Evolutionary conservation across 108 stramenopile species (phyloP), one percentile per base, ranked within the genome.

Genomic region (Conticribra weissflogii): DNA sequence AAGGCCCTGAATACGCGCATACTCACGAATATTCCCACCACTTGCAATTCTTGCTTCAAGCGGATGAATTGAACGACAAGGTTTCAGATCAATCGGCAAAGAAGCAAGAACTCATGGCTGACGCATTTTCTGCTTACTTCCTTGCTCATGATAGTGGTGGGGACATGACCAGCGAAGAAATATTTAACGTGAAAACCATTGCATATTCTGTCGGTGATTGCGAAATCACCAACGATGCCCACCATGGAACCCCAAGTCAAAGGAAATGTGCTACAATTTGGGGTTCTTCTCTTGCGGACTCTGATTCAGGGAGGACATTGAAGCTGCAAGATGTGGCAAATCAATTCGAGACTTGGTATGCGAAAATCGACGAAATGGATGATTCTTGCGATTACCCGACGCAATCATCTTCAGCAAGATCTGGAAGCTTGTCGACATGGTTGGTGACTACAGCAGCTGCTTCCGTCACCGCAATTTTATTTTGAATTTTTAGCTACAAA

Each of bases 111-210:
- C 63, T 77, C 0, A 70, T 77, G 69, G 76, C 76, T 0, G 78
- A 79, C 59, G 78, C 78, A 46, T 68, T 79, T 50, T 55, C 72
- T n/a, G 71, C 78, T 28, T 79, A 73, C 16, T 79, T 79, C 56
- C 78, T 79, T 36, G 72, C 72, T 14, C 63, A 74, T 33, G 31
- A 73, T 3, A 44, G 46, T 51, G 78, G 78, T 25, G 66, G 65
- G 2, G 59, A 73, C 46, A 73, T 79, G 72, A 52, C 59, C 45
- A 18, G 64, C 1, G 36, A 67, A 22, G 71, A 74, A 56, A 73
- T 79, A 21, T 66, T 67, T 0, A 72, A 79, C 41, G 31, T 79
- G 18, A 56, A 73, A 14, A 33, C 53, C 16, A 48, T 68, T 14
- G 78, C 78, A 18, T 79, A 47, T 44, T 79, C 78, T 32, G 66